Evolutionary conservation across 768 basidiomycete genomes (phyloP), one percentile per base, ranked within the genome.

Genomic region (Agaricus subrufescens): DNA sequence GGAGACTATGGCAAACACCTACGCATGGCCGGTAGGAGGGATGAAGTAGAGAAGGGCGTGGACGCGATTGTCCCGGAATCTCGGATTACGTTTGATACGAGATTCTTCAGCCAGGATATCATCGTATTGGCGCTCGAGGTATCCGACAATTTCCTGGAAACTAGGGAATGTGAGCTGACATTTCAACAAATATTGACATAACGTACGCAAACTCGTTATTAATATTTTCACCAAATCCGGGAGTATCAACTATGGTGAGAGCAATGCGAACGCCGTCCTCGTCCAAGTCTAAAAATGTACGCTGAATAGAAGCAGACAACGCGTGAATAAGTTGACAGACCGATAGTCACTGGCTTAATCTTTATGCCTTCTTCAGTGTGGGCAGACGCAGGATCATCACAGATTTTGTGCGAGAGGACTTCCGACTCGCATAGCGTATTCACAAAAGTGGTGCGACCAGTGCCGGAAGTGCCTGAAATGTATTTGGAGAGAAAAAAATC

Each of bases 181-280:
- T 19, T 10, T 14, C 5, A 15, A 12, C 15, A 37, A 29, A 34
- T 26, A 9, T 30, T 46, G 9, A 57, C 39, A 54, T 56, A 40
- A 81, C 94, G 69, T 72, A 97, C 96, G 92, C 89, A 68, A 93
- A 93, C 73, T 98, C 95, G 66, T 98, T 98, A 79, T 99, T 94
- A 67, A 99, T 96, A 67, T 94, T 95, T 73, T 98, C 94, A 39
- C 96, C 97, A 64, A 99, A 99, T 45, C 97, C 97, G 54, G 97
- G 97, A 0, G 97, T 99, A 70, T 99, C 97, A 29, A 99, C 95
- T 59, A 99, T 93, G 43, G 97, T 98, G 63, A 99, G 79, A 7
- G 95, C 94, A 68, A 99, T 97, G 64, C 97, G 89, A 60, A 98
- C 92, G 44, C 97, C 97, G 63, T 99, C 97, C 71, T 98, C 96